Evolutionary conservation across 2,329 filamentous ascomycete genomes (phyloP).

Genomic region (Helicocarpus griseus): DNA sequence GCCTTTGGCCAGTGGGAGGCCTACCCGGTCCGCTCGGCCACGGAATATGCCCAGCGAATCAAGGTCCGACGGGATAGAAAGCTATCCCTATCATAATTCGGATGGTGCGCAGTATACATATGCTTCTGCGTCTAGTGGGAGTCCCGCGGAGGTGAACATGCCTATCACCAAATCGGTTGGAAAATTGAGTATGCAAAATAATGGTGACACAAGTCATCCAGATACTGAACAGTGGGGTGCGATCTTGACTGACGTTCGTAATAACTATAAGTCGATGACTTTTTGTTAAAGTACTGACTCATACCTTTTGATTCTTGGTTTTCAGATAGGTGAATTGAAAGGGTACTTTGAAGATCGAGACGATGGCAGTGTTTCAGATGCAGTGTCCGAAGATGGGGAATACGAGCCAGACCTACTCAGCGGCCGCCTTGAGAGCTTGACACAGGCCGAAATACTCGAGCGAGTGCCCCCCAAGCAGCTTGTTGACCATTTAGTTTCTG

Average conservation of each 20-base stretch:
- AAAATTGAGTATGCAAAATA: constrained; percentile 37
- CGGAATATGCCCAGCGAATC: background rate
- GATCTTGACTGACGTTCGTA: constrained; percentile 1
- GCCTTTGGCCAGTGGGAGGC: background rate
- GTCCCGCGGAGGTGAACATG: constrained; percentile 27
- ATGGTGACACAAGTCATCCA: background rate
- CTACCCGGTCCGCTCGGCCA: background rate
- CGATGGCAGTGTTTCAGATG: background rate
- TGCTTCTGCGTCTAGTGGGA: constrained; percentile 30
- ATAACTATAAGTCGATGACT: no score
- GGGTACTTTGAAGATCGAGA: background rate
- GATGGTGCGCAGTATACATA: background rate
- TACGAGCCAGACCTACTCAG: background rate
- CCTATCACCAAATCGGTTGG: constrained; percentile 38
- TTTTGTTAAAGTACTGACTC: background rate
- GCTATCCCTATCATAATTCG: background rate
- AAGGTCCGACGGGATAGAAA: background rate
- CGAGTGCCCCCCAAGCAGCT: constrained; percentile 18
- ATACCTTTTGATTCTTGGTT: background rate
- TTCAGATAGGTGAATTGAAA: background rate
- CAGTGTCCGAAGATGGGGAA: background rate
- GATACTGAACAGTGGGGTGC: constrained; percentile 2
- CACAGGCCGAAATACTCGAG: constrained; percentile 24
- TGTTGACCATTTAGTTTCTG: constrained; percentile 21
- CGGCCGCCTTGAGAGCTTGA: constrained; percentile 6